A percentile compares a stretch with the other conserved stretches of the same genome.
Conservation (phyloP, 139 green algal species). For the Ettlia oleoabundans region DNA sequence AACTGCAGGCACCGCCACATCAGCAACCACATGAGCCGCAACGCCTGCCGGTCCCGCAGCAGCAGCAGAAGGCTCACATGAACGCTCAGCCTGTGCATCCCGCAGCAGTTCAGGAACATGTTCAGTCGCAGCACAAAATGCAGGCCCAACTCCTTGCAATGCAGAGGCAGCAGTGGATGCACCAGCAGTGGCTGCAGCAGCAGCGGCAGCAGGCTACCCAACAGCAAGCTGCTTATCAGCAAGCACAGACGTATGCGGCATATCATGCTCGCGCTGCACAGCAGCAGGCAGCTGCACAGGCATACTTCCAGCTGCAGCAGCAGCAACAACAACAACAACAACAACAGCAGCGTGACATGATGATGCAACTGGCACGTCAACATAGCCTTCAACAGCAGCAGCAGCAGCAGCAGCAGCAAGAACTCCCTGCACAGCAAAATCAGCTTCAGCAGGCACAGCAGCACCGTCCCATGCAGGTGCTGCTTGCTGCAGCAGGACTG, state of each 20-base stretch:
- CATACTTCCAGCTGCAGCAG: not conserved
- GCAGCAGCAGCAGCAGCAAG: conserved; percentile 9
- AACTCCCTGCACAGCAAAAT: not conserved
- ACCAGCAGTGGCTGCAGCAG: not conserved
- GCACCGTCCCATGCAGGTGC: not conserved
- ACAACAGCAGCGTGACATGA: conserved; percentile 9
- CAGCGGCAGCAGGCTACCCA: not conserved
- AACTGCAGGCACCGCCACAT: not conserved
- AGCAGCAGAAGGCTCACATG: no score
- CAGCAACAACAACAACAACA: not conserved
- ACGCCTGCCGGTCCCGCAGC: not conserved
- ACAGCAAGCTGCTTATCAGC: no score
- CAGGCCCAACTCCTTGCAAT: no score
- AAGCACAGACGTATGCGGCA: no score
- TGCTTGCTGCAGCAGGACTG: no score
- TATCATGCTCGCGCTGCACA: not conserved
- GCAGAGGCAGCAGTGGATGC: not conserved
- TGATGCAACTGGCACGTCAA: no score
- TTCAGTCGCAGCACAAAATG: no score
- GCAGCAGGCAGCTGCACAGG: not conserved
- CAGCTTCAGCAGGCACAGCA: not conserved
- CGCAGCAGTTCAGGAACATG: not conserved
- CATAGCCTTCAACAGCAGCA: no score
- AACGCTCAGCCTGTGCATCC: no score
- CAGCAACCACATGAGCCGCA: not conserved